phyloP scores from a whole-genome alignment of 1,284 basidiomycete genomes.

The Heterobasidion occidentale region DNA sequence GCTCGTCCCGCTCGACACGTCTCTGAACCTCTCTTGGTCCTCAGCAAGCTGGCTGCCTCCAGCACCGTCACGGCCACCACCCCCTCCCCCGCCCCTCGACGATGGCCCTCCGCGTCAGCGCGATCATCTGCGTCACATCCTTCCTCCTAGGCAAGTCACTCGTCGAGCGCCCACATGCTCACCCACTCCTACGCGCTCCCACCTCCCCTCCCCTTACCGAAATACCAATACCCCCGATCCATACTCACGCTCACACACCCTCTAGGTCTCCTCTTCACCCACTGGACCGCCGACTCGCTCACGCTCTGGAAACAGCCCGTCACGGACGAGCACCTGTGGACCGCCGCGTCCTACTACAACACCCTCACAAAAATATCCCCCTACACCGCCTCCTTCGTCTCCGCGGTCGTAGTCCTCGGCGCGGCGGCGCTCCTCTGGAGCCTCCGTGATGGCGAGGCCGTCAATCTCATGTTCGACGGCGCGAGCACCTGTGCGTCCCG shows the following conservation, averaged over 20 bases:
- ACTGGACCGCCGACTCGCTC: slow-evolving; percentile 81
- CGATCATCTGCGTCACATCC: slow-evolving; percentile 68
- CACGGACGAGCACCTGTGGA: slow-evolving; percentile 72
- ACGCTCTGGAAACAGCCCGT: slow-evolving; percentile 79
- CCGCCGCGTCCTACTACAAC: slow-evolving; percentile 70
- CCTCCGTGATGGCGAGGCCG: slow-evolving; percentile 64
- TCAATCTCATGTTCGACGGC: slow-evolving; percentile 82
- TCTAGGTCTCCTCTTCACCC: slow-evolving; percentile 69
- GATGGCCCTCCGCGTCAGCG: slow-evolving; percentile 50
- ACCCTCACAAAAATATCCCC: slow-evolving; percentile 60
- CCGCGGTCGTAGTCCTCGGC: slow-evolving; percentile 46
- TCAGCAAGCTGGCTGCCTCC: not conserved
- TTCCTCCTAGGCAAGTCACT: slow-evolving; percentile 63
- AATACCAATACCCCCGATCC: slow-evolving; percentile 2
- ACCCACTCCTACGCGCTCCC: too few relatives aligned
- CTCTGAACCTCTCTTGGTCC: too few relatives aligned
- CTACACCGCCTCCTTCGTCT: slow-evolving; percentile 46
- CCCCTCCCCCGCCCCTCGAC: slow-evolving; percentile 1
- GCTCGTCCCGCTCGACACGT: not conserved
- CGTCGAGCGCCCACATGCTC: not conserved
- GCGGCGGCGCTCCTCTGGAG: slow-evolving; percentile 66
- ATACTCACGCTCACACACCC: not conserved
- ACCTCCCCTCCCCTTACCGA: not conserved
- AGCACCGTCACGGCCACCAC: slow-evolving; percentile 1
- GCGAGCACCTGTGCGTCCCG: slow-evolving; percentile 66